Percentiles rank a stretch among this genome's conserved stretches.
Conservation (phyloP, 768 basidiomycete genomes). For the Fibroporia radiculosa region DNA sequence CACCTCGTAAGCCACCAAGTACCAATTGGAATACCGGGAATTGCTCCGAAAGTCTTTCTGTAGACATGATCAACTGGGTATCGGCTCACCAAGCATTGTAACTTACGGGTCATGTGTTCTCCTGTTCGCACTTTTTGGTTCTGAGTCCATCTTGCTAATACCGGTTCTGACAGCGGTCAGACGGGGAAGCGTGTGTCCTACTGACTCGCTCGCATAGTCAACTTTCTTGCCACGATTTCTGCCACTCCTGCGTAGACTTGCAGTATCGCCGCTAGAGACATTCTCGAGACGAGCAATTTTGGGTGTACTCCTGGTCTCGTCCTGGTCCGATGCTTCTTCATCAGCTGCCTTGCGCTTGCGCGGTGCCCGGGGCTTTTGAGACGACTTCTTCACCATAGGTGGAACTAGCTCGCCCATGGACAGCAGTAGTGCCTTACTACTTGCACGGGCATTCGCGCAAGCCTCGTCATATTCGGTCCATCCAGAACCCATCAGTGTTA, state of each 20-base stretch:
- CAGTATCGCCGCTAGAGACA: conserved; percentile 9
- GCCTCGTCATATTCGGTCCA: conserved; percentile 26
- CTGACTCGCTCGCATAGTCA: conserved; percentile 38
- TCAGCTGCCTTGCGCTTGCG: conserved; percentile 20
- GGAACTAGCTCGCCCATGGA: conserved; percentile 30
- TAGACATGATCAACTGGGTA: conserved; percentile 1
- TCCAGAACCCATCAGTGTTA: too few relatives aligned
- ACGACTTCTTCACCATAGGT: conserved; percentile 21
- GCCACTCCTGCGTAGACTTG: conserved; percentile 53
- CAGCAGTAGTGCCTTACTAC: conserved; percentile 38
- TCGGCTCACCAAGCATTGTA: neutral
- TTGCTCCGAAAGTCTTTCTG: conserved; percentile 74
- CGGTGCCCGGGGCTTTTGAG: conserved; percentile 35
- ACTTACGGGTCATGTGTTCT: conserved; percentile 46
- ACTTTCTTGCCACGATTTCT: conserved; percentile 53
- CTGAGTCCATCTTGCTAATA: conserved; percentile 17
- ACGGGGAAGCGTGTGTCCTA: conserved; percentile 6
- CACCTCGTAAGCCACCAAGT: conserved; percentile 76
- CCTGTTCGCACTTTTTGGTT: conserved; percentile 20
- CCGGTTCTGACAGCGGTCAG: conserved; percentile 10
- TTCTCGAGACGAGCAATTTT: conserved; percentile 13
- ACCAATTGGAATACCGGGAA: conserved; percentile 73
- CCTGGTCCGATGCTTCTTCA: conserved; percentile 17
- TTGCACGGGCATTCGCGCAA: conserved; percentile 28
- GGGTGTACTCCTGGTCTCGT: conserved; percentile 7